A percentile compares a stretch with the other conserved stretches of the same genome.
phyloP scores from a whole-genome alignment of 2,329 filamentous ascomycete species.

The Pseudonectria foliicola region DNA sequence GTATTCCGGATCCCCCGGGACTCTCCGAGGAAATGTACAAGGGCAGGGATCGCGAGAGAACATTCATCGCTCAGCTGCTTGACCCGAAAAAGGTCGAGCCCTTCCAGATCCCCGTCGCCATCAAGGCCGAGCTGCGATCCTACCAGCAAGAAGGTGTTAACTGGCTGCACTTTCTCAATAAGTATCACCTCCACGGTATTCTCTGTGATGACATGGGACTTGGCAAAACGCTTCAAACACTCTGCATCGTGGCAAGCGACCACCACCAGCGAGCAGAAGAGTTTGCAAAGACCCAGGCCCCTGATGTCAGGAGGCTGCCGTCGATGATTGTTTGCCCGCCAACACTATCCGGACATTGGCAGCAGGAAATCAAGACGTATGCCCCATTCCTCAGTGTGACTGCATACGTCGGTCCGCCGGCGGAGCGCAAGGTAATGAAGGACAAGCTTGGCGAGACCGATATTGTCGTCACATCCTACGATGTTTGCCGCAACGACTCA shows the following conservation, averaged over 20 bases:
- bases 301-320: constrained; percentile 72
- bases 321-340: constrained; percentile 95
- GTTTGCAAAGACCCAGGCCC: constrained; percentile 71
- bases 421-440: constrained; percentile 67
- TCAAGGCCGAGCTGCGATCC: constrained; percentile 91
- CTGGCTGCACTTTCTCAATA: constrained; percentile 96
- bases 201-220: constrained; percentile 99
- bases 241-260: constrained; percentile 97
- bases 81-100: constrained; percentile 95
- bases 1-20: constrained; percentile 92
- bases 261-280: constrained; percentile 91
- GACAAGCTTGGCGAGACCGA: constrained; percentile 69
- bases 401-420: constrained; percentile 84
- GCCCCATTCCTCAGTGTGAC: constrained; percentile 87
- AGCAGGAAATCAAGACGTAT: constrained; percentile 93
- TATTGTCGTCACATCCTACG: constrained; percentile 94
- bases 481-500: constrained; percentile 94
- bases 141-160: constrained; percentile 99
- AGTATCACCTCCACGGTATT: constrained; percentile 95
- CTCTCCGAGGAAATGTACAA: constrained; percentile 81
- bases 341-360: constrained; percentile 95
- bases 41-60: constrained; percentile 87
- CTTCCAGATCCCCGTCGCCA: constrained; percentile 89
- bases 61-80: constrained; percentile 93
- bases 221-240: constrained; percentile 92